These are phyloP conservation scores for Apiospora koreana DNA, from an alignment of 2,329 filamentous ascomycete genomes.

Conservation along the genomic window DNA sequence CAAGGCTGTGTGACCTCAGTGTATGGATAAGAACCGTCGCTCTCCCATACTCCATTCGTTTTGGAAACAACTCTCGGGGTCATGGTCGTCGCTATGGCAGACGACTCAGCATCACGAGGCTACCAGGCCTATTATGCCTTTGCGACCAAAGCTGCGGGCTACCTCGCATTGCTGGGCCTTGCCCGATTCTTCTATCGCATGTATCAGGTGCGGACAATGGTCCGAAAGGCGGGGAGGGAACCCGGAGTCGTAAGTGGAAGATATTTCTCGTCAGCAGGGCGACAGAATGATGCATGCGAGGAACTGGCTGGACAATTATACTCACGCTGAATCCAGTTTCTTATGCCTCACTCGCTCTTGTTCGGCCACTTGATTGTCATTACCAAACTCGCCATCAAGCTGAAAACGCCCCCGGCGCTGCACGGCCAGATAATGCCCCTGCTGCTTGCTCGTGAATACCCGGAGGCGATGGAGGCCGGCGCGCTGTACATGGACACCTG, in stretches of 20 bases:
- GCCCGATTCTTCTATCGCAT: conserved; percentile 28
- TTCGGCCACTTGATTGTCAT: conserved; percentile 28
- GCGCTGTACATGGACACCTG: conserved; percentile 39
- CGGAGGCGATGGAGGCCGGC: conserved; percentile 29
- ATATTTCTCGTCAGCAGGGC: not conserved
- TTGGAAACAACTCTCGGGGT: not conserved
- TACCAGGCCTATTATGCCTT: conserved; percentile 9
- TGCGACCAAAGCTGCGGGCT: conserved; percentile 18
- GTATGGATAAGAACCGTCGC: not conserved
- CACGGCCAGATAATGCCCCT: conserved; percentile 25
- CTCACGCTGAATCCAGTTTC: not conserved
- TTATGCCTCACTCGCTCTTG: conserved; percentile 30
- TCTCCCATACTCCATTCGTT: not conserved
- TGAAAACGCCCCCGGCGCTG: conserved; percentile 24
- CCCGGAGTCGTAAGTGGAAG: conserved; percentile 29
- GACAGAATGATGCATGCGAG: not conserved
- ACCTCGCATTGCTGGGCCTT: conserved; percentile 19
- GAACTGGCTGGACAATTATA: not conserved
- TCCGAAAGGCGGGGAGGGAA: conserved; percentile 25
- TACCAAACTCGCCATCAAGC: conserved; percentile 25
- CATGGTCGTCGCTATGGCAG: not conserved
- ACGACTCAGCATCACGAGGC: not conserved
- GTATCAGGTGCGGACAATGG: conserved; percentile 27
- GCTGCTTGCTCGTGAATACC: conserved; percentile 29
- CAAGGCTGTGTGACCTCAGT: not conserved